Percentiles rank a stretch among this genome's conserved stretches.
These are phyloP conservation scores for Lachnellula arida DNA, from an alignment of 2,329 filamentous ascomycete species.

Conservation along the genomic window DNA sequence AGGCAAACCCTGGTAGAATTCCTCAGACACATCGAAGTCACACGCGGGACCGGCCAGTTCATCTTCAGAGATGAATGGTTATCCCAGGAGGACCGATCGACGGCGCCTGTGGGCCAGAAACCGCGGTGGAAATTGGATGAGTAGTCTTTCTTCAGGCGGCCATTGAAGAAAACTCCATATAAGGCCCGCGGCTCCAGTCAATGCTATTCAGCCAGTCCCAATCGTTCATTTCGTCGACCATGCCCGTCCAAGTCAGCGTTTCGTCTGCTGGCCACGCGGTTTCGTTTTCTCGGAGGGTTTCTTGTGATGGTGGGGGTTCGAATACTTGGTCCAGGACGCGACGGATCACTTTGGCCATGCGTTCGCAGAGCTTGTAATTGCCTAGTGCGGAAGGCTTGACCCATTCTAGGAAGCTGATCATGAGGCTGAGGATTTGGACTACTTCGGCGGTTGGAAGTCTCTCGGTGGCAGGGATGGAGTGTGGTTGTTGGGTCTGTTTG, in stretches of 20 bases:
- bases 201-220: constrained; percentile 22
- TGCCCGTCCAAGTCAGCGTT: not conserved
- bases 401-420: constrained; percentile 22
- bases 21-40: too few relatives aligned
- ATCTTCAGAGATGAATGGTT: too few relatives aligned
- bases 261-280: not conserved
- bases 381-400: constrained; percentile 11
- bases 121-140: too few relatives aligned
- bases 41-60: too few relatives aligned
- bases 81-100: too few relatives aligned
- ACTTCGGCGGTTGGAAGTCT: constrained; percentile 16
- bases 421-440: constrained; percentile 15
- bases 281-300: not conserved
- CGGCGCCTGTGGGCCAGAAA: too few relatives aligned
- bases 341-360: constrained; percentile 15
- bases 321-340: constrained; percentile 16
- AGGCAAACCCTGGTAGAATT: too few relatives aligned
- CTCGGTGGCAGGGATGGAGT: not conserved
- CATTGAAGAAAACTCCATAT: constrained; percentile 2
- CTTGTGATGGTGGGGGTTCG: constrained; percentile 3
- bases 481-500: constrained; percentile 14
- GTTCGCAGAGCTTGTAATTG: constrained; percentile 16
- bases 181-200: constrained; percentile 16
- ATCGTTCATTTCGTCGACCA: constrained; percentile 12
- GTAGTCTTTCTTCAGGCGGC: too few relatives aligned